Base-by-base conservation (phyloP, 75 land plant species). In the Picea glauca region DNA sequence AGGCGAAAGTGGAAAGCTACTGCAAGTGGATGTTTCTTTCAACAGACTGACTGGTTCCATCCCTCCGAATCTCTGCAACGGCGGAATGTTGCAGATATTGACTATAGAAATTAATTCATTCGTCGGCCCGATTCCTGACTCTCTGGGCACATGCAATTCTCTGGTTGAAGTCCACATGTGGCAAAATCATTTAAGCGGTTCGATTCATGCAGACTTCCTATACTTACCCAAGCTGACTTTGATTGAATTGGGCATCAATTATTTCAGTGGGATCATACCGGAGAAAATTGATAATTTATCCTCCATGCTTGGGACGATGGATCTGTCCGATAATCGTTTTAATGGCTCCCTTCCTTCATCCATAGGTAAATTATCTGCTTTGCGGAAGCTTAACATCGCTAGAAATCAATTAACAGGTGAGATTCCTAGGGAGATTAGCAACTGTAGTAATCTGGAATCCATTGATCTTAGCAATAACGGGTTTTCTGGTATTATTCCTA, bases 111-210 rank as follows among this genome's bases (percentile, higher is more conserved):
- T 81, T 57, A 96, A 96, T 60, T 82, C 76, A 58, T 76, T 96
- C 76, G 83, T 87, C 30, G 99, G 99, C 21, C 80, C 80, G 11
- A 88, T 96, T 20, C 97, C 99, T 11, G 83, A 81, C 7, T 54
- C 85, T 14, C 83, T 93, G 3, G 94, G 89, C 20, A 56, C 72
- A 7, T 93, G 96, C 76, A 72, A 80, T 58, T 89, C 91, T 14
- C 77, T 92, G 32, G 89, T 79, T 79, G 80, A 94, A 78, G 81
- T 94, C 35, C 85, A 89, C 17, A 82, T 96, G 94, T 92, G 38
- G 83, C 78, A 58, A 96, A 96, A 73, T 35, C 78, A 78, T 65
- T 75, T 96, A 18, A 91, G 84, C 21, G 97, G 97, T 8, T 78
- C 87, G 17, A 88, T 95, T 33, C 98, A 94, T 11, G 38, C 38